A percentile compares a stretch with the other conserved stretches of the same genome.
phyloP scores from a whole-genome alignment of 2,329 filamentous ascomycete genomes.

The Rutstroemia sp. region DNA sequence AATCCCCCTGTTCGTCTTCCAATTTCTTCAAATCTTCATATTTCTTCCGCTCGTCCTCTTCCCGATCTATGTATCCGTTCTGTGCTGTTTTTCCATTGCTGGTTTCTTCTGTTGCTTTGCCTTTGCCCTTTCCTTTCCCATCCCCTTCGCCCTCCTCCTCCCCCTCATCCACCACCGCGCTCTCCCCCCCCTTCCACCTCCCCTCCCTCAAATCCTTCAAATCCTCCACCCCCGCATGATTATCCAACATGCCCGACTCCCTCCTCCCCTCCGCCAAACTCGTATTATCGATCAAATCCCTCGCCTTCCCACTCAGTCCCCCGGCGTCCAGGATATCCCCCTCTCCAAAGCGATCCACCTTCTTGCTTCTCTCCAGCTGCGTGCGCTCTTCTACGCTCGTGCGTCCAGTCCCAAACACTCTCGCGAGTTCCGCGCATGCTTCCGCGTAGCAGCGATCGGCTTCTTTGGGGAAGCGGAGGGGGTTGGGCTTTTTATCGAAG shows the following conservation, averaged over 20 bases:
- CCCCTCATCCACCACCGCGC: not conserved
- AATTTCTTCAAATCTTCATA: not conserved
- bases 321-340: not conserved
- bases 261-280: conserved; percentile 1
- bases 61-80: not conserved
- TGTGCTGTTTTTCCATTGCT: not conserved
- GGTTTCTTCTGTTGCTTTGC: too few species aligned
- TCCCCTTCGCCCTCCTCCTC: not conserved
- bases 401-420: conserved; percentile 21
- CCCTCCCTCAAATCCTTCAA: too few species aligned
- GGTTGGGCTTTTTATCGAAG: conserved; percentile 62
- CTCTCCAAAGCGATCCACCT: conserved; percentile 25
- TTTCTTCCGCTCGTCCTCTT: not conserved
- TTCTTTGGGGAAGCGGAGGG: conserved; percentile 34
- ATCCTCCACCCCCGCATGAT: conserved; percentile 1
- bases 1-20: not conserved
- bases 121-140: not conserved
- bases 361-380: conserved; percentile 19
- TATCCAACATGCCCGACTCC: conserved; percentile 5
- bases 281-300: conserved; percentile 3
- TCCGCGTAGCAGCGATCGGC: conserved; percentile 27
- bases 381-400: conserved; percentile 20
- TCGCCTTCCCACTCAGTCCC: not conserved
- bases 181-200: not conserved
- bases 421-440: conserved; percentile 25